These are phyloP conservation scores for Tolypocladium album DNA, from an alignment of 2,329 filamentous ascomycete species.

Conservation along the genomic window DNA sequence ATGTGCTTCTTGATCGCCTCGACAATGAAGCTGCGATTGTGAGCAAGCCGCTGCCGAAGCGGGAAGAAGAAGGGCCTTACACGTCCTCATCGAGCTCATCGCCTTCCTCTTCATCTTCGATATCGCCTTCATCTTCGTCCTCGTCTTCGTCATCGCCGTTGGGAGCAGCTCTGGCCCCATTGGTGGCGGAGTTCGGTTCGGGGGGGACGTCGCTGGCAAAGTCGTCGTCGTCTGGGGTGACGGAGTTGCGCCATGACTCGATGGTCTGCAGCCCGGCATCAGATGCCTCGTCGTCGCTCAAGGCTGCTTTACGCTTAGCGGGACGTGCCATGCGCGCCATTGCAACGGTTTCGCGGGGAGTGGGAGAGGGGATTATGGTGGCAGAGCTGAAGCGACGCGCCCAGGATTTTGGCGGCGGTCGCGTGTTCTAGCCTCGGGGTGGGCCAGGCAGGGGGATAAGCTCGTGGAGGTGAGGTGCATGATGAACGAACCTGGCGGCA, in stretches of 20 bases:
- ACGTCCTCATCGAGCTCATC: constrained; percentile 32
- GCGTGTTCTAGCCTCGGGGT: background rate
- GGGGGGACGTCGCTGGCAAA: constrained; percentile 4
- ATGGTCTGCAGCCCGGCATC: constrained; percentile 16
- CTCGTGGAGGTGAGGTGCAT: too few species aligned
- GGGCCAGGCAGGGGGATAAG: background rate
- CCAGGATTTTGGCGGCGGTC: background rate
- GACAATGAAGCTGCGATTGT: constrained; percentile 53
- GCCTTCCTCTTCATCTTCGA: constrained; percentile 22
- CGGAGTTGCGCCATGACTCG: constrained; percentile 14
- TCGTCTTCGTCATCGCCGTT: constrained; percentile 16
- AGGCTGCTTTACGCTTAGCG: constrained; percentile 17
- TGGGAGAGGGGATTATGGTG: background rate
- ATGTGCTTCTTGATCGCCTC: constrained; percentile 62
- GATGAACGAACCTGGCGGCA: constrained; percentile 15
- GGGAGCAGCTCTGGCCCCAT: constrained; percentile 7
- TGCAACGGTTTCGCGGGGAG: background rate
- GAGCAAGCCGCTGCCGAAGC: constrained; percentile 4
- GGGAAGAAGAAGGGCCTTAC: constrained; percentile 21
- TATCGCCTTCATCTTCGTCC: constrained; percentile 20
- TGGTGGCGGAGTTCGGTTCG: background rate
- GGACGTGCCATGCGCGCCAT: constrained; percentile 5
- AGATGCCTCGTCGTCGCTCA: constrained; percentile 25
- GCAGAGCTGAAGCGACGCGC: background rate
- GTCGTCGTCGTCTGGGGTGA: constrained; percentile 7